Conservation (phyloP, 108 stramenopile species). For the Nannochloropsis salina region DNA sequence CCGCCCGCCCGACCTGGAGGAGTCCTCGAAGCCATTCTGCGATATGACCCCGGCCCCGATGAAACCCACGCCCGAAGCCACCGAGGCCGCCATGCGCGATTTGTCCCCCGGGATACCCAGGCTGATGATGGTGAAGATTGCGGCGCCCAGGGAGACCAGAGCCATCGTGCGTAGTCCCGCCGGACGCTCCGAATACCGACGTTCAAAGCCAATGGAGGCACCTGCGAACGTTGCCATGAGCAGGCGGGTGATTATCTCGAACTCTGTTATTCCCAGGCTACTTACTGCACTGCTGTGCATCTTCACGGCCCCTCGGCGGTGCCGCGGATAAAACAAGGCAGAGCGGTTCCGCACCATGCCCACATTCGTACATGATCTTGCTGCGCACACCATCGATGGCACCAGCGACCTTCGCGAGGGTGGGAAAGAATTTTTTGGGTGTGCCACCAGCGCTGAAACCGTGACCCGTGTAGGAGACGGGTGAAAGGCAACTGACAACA, state of each 20-base stretch:
- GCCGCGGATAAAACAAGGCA: too few species aligned
- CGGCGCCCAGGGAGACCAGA: constrained; percentile 71
- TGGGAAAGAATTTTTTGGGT: too few species aligned
- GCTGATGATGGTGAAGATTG: constrained; percentile 75
- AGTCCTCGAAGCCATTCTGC: constrained; percentile 45
- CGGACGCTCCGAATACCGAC: constrained; percentile 71
- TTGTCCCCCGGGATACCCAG: constrained; percentile 68
- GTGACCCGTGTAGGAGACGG: too few species aligned
- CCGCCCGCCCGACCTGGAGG: constrained; percentile 24
- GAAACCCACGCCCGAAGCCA: constrained; percentile 63
- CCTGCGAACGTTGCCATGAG: constrained; percentile 37
- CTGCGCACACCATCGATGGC: too few species aligned
- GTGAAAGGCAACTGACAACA: too few species aligned
- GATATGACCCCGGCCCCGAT: constrained; percentile 58
- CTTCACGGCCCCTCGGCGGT: too few species aligned
- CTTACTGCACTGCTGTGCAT: too few species aligned
- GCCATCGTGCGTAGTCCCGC: constrained; percentile 85
- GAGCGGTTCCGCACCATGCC: too few species aligned
- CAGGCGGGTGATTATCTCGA: constrained; percentile 27
- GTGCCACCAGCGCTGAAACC: too few species aligned
- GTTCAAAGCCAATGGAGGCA: constrained; percentile 56
- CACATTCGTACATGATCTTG: too few species aligned
- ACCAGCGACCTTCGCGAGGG: too few species aligned
- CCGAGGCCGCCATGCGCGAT: constrained; percentile 62
- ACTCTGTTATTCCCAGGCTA: constrained; percentile 9